These are phyloP conservation scores for Neopestalotiopsis clavispora DNA, from an alignment of 2,329 filamentous ascomycete genomes.

Conservation along the genomic window DNA sequence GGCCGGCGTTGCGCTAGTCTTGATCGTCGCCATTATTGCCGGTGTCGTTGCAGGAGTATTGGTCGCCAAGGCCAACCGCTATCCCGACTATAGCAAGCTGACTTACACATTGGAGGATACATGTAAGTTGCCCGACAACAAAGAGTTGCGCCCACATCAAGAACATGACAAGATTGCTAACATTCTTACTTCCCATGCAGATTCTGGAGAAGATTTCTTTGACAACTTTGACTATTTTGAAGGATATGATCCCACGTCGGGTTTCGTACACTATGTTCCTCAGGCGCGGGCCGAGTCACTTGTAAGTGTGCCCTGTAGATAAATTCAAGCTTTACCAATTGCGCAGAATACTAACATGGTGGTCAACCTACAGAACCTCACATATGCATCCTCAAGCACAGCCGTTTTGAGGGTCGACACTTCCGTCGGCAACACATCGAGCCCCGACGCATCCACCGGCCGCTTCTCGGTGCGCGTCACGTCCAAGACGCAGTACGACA, in stretches of 20 bases:
- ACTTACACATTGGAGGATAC: conserved; percentile 54
- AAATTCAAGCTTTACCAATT: not conserved
- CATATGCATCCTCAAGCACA: conserved; percentile 57
- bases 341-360: conserved; percentile 12
- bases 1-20: conserved; percentile 43
- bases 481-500: conserved; percentile 63
- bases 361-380: conserved; percentile 58
- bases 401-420: conserved; percentile 68
- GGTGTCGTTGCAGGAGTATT: conserved; percentile 53
- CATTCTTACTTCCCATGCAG: conserved; percentile 33
- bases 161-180: not conserved
- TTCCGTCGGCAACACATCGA: conserved; percentile 50
- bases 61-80: conserved; percentile 45
- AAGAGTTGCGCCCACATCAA: not conserved
- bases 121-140: conserved; percentile 42
- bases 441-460: conserved; percentile 59
- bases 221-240: conserved; percentile 60
- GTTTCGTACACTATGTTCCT: conserved; percentile 61
- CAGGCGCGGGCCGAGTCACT: conserved; percentile 43
- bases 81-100: conserved; percentile 53
- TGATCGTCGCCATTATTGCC: conserved; percentile 50
- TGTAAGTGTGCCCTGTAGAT: conserved; percentile 36
- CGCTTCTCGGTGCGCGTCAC: conserved; percentile 68
- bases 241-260: conserved; percentile 54
- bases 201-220: conserved; percentile 56